Evolutionary conservation across 129 eudicot species (phyloP).

Genomic region (Flaveria brownii): DNA sequence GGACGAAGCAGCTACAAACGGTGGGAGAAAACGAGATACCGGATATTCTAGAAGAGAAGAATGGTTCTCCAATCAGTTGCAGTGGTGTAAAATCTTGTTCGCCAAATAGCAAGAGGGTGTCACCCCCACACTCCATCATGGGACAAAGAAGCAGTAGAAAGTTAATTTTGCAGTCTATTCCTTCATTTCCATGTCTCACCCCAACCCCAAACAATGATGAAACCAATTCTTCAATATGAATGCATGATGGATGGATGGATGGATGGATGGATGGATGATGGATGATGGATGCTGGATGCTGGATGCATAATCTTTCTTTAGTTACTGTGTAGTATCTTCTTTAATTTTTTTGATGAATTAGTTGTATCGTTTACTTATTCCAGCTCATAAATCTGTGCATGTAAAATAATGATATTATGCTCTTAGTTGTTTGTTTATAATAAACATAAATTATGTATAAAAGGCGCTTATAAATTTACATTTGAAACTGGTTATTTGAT

Average conservation of each 20-base stretch:
- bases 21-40: constrained; percentile 66
- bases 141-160: constrained; percentile 78
- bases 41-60: constrained; percentile 56
- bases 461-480: too few species aligned
- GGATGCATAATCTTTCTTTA: too few species aligned
- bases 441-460: neutral
- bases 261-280: neutral
- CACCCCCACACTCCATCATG: constrained; percentile 67
- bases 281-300: neutral
- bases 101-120: constrained; percentile 88
- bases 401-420: constrained; percentile 38
- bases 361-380: constrained; percentile 20
- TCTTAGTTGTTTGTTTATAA: constrained; percentile 30
- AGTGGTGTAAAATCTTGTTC: constrained; percentile 68
- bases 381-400: constrained; percentile 27
- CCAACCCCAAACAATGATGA: constrained; percentile 50
- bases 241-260: constrained; percentile 12
- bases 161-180: constrained; percentile 84
- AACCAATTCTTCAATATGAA: constrained; percentile 18
- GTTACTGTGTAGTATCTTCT: constrained; percentile 30
- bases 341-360: constrained; percentile 2
- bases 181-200: constrained; percentile 89
- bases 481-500: too few species aligned
- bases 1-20: constrained; percentile 43
- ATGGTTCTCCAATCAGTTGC: constrained; percentile 49